Evolutionary conservation across 106 monocot species (phyloP), one percentile per base, ranked within the genome.

Genomic region (Acanthochlamys bracteata): DNA sequence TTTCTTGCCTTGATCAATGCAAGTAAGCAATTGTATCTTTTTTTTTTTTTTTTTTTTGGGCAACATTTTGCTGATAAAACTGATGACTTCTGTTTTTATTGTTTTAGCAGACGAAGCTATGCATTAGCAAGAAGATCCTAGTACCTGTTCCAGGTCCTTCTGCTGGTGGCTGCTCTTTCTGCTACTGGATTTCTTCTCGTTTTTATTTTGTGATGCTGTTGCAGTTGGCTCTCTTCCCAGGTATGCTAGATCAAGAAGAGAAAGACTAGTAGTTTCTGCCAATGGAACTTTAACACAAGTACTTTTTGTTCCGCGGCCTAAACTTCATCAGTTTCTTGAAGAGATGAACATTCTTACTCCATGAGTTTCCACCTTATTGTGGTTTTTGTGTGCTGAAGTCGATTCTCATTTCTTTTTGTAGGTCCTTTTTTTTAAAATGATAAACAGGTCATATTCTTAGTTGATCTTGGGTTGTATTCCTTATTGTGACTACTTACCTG

Each of bases 151-250:
- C 95, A 56, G 95, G 95, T 20, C 90, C 90, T 42, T 96, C 84
- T 69, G 95, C 95, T 85, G 57, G 54, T 90, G 66, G 67, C 90
- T 84, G 95, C 90, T 67, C 79, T 96, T 80, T 90, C 90, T 57
- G 90, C 84, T 55, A 87, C 90, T 70, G 95, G 95, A 22, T 78
- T 96, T 33, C 62, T 22, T 60, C 53, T 61, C 46, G 59, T 39
- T 11, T 20, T 42, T 61, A 26, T 24, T 49, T 61, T 39, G n/a
- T 10, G 3, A 23, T 33, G 33, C 1, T 33, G 33, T 66, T 73
- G n/a, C 66, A 96, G 95, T 90, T 80, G 95, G 95, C 20, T 96
- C 90, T 90, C 87, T 90, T 65, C 82, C 95, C 24, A 96, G 90
- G 53, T 73, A 83, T 76, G 80, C 78, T 74, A 75, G 82, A 43